Evolutionary conservation across 2,329 filamentous ascomycete species (phyloP), one percentile per base, ranked within the genome.

Genomic region (Pseudogymnoascus sp.): DNA sequence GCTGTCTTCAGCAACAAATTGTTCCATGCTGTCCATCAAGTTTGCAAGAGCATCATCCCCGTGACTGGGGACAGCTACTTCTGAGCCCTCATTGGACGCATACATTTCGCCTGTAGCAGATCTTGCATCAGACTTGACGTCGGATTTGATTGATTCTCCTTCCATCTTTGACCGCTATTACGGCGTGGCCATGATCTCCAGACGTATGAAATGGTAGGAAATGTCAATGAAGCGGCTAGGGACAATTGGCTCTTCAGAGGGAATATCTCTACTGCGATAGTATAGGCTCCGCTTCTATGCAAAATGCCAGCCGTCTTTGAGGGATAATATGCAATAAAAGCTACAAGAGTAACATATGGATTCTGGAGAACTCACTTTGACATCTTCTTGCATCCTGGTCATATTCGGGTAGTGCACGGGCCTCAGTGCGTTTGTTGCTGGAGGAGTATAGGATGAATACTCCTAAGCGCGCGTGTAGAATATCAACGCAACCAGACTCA

Each of bases 391-490:
- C 29, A 56, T 33, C 29, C 50, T 56, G 50, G 50, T 56, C 50
- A 56, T 33, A 19, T 56, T 56, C 50, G 50, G 29, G 17, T 56
- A 56, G 19, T 56, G 50, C 50, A 56, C 50, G 50, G 50, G 50
- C 50, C 26, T 17, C 46, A 13, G 9, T 13, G 26, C 46, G 46
- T 56, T 56, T 56, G 46, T 56, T n/a, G 26, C n/a, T 5, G 21
- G 26, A 29, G 46, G n/a, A 31, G 46, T 26, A 4, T 19, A 31
- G n/a, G n/a, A 33, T 19, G 4, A 33, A 33, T 33, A 33, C 17
- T 21, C 50, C 7, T 21, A 56, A 56, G 50, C 50, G 50, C 50
- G 50, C 50, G 50, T 56, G 50, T 56, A 56, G 50, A 19, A 19
- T 56, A 53, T 31, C 26, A 56, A 56, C 50, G 17, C 7, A 10